A percentile compares a stretch with the other conserved stretches of the same genome.
These are phyloP conservation scores for Botrytis galanthina DNA, from an alignment of 2,329 filamentous ascomycete genomes.

Conservation along the genomic window DNA sequence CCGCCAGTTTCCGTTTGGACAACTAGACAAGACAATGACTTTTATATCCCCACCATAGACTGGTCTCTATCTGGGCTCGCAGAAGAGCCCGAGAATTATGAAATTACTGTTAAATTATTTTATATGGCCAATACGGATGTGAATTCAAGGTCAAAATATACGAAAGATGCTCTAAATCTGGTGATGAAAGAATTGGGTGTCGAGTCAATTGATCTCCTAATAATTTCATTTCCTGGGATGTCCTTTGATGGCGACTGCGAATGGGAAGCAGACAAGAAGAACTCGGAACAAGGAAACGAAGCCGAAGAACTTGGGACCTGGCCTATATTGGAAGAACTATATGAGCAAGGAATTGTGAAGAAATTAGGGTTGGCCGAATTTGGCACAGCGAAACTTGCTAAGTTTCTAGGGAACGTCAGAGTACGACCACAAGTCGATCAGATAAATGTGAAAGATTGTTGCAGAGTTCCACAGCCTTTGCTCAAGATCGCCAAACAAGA, in stretches of 20 bases:
- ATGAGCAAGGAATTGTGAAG: constrained; percentile 67
- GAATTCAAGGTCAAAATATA: constrained; percentile 65
- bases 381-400: constrained; percentile 75
- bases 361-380: constrained; percentile 89
- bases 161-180: constrained; percentile 72
- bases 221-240: constrained; percentile 89
- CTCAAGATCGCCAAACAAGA: constrained; percentile 79
- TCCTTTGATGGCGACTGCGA: constrained; percentile 92
- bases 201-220: constrained; percentile 76
- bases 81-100: constrained; percentile 82
- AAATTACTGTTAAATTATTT: constrained; percentile 94
- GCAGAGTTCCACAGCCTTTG: constrained; percentile 87
- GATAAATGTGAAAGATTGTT: constrained; percentile 95
- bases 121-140: constrained; percentile 73
- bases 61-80: constrained; percentile 68
- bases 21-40: constrained; percentile 53
- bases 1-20: constrained; percentile 61
- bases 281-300: constrained; percentile 61
- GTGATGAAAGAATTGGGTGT: constrained; percentile 79
- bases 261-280: constrained; percentile 65
- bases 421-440: constrained; percentile 84
- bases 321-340: constrained; percentile 70
- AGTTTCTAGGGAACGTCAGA: constrained; percentile 68
- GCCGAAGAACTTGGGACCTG: constrained; percentile 68
- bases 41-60: constrained; percentile 78